Conservation (phyloP, 495 filamentous ascomycete genomes). For the Podospora tetraspora region DNA sequence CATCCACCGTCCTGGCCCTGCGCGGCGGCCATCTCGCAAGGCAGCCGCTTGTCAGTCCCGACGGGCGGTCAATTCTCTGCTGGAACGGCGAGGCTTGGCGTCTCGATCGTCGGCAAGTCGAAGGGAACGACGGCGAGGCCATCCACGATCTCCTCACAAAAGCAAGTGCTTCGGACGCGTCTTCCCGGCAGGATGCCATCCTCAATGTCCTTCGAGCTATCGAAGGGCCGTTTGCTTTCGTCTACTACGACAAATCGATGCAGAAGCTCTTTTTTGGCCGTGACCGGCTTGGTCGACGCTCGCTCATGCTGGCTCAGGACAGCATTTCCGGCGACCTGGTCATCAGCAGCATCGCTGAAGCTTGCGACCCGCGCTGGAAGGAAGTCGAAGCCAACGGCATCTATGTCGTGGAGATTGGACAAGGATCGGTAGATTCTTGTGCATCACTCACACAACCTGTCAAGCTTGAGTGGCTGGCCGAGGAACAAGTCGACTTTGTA, state of each 20-base stretch:
- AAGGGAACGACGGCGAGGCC: conserved; percentile 70
- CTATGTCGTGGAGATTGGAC: conserved; percentile 54
- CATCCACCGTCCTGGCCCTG: conserved; percentile 81
- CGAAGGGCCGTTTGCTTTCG: conserved; percentile 85
- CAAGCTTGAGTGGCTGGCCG: conserved; percentile 22
- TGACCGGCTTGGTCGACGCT: conserved; percentile 82
- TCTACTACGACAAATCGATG: conserved; percentile 67
- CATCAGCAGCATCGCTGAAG: conserved; percentile 72
- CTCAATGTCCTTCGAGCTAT: conserved; percentile 55
- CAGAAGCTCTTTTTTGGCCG: conserved; percentile 68
- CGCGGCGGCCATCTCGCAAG: conserved; percentile 64
- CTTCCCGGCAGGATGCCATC: conserved; percentile 33
- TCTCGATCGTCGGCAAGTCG: conserved; percentile 49
- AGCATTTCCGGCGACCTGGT: conserved; percentile 45
- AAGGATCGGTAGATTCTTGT: background rate
- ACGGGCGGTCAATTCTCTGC: conserved; percentile 69
- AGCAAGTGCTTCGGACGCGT: conserved; percentile 31
- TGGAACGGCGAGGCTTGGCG: conserved; percentile 99
- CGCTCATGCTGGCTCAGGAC: conserved; percentile 56
- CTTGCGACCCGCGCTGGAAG: conserved; percentile 51
- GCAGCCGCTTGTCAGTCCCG: conserved; percentile 65
- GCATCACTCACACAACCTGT: background rate
- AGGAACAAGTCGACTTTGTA: conserved; percentile 34
- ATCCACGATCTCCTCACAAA: conserved; percentile 61
- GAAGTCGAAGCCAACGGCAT: conserved; percentile 83